Conservation (phyloP, 306 rosid species). For the Vicia sativa region DNA sequence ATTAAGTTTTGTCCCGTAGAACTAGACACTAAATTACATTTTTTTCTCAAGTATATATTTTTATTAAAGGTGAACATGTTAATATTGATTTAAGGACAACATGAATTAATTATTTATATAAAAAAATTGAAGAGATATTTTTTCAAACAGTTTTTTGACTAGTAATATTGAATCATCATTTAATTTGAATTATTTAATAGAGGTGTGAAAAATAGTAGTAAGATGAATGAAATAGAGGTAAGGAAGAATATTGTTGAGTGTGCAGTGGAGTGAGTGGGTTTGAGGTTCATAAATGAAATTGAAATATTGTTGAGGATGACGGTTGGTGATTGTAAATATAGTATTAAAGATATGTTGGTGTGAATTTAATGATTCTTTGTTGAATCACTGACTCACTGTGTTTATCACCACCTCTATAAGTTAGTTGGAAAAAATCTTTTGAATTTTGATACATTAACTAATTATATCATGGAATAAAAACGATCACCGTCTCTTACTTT, state of each 20-base stretch:
- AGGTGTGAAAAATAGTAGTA: too few relatives aligned
- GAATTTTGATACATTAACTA: slow-evolving; percentile 4
- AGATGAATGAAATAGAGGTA: slow-evolving; percentile 29
- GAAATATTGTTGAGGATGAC: slow-evolving; percentile 32
- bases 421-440: slow-evolving; percentile 18
- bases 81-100: too few relatives aligned
- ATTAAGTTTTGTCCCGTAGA: too few relatives aligned
- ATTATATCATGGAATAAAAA: background rate
- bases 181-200: too few relatives aligned
- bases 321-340: slow-evolving; percentile 57
- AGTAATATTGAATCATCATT: too few relatives aligned
- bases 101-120: too few relatives aligned
- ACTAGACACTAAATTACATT: too few relatives aligned
- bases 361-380: slow-evolving; percentile 73
- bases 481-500: background rate
- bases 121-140: too few relatives aligned
- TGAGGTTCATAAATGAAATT: slow-evolving; percentile 57
- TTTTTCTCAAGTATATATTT: too few relatives aligned
- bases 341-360: slow-evolving; percentile 54
- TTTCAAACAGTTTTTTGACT: too few relatives aligned
- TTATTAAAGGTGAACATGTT: too few relatives aligned
- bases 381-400: slow-evolving; percentile 34
- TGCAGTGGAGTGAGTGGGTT: slow-evolving; percentile 17
- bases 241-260: background rate
- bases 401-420: slow-evolving; percentile 24